These are phyloP conservation scores for Solanum stenotomum DNA, from an alignment of 257 asterid genomes.

Conservation along the genomic window DNA sequence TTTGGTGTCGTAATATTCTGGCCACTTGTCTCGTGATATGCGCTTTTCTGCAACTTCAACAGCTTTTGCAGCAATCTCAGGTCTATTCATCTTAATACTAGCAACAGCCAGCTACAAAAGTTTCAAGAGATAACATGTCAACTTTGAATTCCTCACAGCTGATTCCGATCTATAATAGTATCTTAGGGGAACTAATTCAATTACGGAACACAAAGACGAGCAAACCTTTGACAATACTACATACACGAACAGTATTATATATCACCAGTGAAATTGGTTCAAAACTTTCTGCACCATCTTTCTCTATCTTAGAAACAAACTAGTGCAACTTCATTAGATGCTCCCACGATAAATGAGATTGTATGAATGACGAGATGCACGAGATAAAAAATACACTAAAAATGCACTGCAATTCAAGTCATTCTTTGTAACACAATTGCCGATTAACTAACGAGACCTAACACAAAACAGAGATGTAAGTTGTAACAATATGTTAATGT, in stretches of 20 bases:
- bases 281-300: neutral
- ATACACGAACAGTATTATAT: neutral
- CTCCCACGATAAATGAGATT: neutral
- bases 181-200: neutral
- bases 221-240: neutral
- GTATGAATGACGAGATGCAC: neutral
- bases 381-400: neutral
- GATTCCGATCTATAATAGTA: neutral
- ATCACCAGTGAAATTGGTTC: neutral
- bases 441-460: neutral
- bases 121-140: neutral
- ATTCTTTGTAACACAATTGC: neutral
- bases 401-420: neutral
- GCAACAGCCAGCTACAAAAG: constrained; percentile 62
- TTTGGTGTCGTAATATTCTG: constrained; percentile 67
- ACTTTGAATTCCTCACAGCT: neutral
- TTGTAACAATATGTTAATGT: neutral
- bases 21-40: constrained; percentile 57
- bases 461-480: neutral
- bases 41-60: constrained; percentile 55
- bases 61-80: constrained; percentile 63
- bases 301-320: neutral
- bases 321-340: neutral
- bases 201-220: neutral
- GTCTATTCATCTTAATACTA: constrained; percentile 62